Evolutionary conservation across 768 basidiomycete genomes (phyloP), one percentile per base, ranked within the genome.

Genomic region (Hypsizygus marmoreus): DNA sequence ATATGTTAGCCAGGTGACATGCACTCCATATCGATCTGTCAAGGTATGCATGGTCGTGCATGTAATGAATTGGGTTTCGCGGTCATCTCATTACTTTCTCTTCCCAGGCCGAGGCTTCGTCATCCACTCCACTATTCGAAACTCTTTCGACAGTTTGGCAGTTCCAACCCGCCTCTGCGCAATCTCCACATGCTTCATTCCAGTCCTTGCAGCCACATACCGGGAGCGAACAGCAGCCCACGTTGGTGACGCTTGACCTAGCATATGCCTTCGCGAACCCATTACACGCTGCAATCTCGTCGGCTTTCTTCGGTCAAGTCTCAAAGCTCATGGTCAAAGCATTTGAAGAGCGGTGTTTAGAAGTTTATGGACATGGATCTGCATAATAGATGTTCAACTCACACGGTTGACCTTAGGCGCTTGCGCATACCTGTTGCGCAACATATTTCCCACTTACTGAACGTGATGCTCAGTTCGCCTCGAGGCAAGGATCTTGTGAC

Each of bases 251-350:
- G 11, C 77, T 97, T 43, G 88, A 95, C 52, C 74, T 99, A 26
- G 76, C 77, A 1, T 99, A 88, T 65, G 81, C 88, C 19, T 98
- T 98, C 62, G 78, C 88, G 35, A 94, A 84, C 58, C 94, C 93
- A 0, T 55, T 95, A 23, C 86, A 97, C 61, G 87, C 91, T 2
- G 77, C 82, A 4, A 76, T 95, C n/a, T 89, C 91, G 4, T 76
- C 84, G 16, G 71, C 83, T 3, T 93, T 97, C 63, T 91, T 97
- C 61, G 88, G 88, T 7, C 83, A 88, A 60, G 85, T 97, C 4
- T 89, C 90, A 3, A 81, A 80, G 54, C 76, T 86, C 67, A 97
- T 97, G 92, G 85, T 97, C 17, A 71, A 85, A 42, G 94, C 95
- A 1, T 99, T 99, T 56, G 94, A 97, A 68, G 76, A 86, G 52